A percentile compares a stretch with the other conserved stretches of the same genome.
These are phyloP conservation scores for Plasmodium knowlesi DNA, from an alignment of 169 alveolate species.

Conservation along the genomic window DNA sequence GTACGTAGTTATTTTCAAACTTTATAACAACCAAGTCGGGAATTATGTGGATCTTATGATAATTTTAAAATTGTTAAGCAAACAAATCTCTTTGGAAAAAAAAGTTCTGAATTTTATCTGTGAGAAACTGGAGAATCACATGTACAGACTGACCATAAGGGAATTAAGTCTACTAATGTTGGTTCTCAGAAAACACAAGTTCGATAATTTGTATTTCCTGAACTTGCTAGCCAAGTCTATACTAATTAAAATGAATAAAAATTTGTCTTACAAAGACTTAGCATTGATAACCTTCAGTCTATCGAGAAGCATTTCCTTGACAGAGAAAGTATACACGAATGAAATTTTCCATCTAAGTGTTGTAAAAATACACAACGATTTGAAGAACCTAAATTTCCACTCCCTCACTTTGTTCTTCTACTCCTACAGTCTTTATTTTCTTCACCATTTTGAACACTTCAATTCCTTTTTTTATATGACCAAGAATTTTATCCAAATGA, in stretches of 20 bases:
- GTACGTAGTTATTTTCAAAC: constrained; percentile 33
- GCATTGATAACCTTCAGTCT: constrained; percentile 44
- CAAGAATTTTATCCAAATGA: constrained; percentile 40
- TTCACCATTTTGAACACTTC: constrained; percentile 24
- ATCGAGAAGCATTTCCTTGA: neutral
- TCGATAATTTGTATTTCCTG: constrained; percentile 27
- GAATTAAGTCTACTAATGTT: constrained; percentile 54
- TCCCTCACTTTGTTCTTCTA: constrained; percentile 67
- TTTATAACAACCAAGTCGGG: constrained; percentile 37
- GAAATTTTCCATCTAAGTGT: constrained; percentile 56
- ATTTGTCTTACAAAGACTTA: constrained; percentile 54
- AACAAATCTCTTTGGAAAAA: constrained; percentile 24
- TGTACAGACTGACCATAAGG: constrained; percentile 39
- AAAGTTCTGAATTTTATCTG: constrained; percentile 57
- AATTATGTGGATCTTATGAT: constrained; percentile 66
- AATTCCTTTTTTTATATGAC: constrained; percentile 53
- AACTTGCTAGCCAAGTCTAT: constrained; percentile 42
- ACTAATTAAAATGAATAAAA: constrained; percentile 67
- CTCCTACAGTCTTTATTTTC: constrained; percentile 62
- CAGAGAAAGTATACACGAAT: constrained; percentile 31
- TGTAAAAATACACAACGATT: constrained; percentile 33
- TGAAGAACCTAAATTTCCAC: constrained; percentile 50
- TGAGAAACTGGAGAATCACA: constrained; percentile 37
- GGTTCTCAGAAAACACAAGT: constrained; percentile 49
- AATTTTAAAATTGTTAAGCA: constrained; percentile 50